Percentiles rank a stretch among this genome's conserved stretches.
Evolutionary conservation across 169 alveolate genomes (phyloP).

Genomic region (Toxoplasma gondii): DNA sequence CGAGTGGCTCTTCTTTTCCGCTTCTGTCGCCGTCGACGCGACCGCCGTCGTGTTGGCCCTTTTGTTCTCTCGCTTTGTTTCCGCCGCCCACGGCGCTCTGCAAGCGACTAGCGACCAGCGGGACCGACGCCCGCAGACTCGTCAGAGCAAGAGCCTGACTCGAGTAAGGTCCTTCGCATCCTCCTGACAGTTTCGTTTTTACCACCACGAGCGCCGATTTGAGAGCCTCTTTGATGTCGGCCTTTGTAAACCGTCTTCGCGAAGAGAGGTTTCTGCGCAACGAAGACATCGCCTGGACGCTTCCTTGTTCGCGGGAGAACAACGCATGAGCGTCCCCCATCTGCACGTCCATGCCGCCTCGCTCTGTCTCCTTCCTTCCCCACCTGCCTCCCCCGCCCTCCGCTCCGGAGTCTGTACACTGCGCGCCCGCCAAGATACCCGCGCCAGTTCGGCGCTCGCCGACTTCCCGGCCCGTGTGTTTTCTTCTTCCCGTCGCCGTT

Average conservation of each 20-base stretch:
- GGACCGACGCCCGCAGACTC: not conserved
- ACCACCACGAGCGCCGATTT: not conserved
- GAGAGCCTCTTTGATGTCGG: not conserved
- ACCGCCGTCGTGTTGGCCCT: not conserved
- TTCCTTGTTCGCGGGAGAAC: not conserved
- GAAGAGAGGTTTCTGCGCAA: not conserved
- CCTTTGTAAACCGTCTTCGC: not conserved
- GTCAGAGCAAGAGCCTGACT: constrained; percentile 1
- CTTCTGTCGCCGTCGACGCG: not conserved
- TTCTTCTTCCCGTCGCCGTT: not conserved
- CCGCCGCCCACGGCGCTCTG: not conserved
- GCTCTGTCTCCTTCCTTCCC: not conserved
- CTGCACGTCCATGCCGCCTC: not conserved
- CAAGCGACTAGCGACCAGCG: not conserved
- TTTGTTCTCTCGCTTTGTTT: not conserved
- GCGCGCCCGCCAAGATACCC: not conserved
- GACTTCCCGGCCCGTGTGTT: not conserved
- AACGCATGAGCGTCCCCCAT: not conserved
- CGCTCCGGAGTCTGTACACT: not conserved
- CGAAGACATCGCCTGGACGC: not conserved
- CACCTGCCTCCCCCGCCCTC: not conserved
- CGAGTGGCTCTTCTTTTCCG: not conserved
- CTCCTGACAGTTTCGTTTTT: not conserved
- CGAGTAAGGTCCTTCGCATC: not conserved
- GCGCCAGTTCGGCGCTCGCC: not conserved